phyloP scores from a whole-genome alignment of 192 early-diverging fungal genomes.

The Gigaspora rosea region DNA sequence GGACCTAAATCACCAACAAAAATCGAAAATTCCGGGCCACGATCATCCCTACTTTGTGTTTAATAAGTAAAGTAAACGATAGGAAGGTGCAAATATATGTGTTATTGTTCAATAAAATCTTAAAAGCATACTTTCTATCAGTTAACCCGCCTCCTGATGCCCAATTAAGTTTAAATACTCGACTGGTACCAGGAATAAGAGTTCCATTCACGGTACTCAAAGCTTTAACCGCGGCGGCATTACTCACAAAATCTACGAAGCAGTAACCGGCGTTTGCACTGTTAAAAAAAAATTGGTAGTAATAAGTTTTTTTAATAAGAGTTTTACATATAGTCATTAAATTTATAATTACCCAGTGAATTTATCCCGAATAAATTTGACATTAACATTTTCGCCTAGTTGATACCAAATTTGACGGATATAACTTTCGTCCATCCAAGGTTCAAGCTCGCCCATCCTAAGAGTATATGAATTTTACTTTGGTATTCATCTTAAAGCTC shows the following conservation, averaged over 20 bases:
- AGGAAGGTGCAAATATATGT: neutral
- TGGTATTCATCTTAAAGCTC: too few species aligned
- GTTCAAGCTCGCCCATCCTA: slow-evolving; percentile 96
- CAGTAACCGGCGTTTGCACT: slow-evolving; percentile 83
- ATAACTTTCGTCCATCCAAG: slow-evolving; percentile 97
- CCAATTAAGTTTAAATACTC: slow-evolving; percentile 93
- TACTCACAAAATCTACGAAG: slow-evolving; percentile 83
- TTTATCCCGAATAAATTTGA: slow-evolving; percentile 96
- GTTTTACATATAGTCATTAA: neutral
- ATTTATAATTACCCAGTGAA: slow-evolving; percentile 65
- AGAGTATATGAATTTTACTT: too few species aligned
- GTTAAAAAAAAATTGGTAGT: neutral
- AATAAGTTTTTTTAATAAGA: neutral
- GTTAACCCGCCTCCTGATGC: slow-evolving; percentile 80
- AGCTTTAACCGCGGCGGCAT: slow-evolving; percentile 68
- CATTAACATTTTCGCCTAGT: slow-evolving; percentile 82
- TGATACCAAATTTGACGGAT: slow-evolving; percentile 83
- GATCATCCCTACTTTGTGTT: slow-evolving; percentile 51
- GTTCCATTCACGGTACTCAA: slow-evolving; percentile 77
- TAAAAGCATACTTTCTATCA: slow-evolving; percentile 51
- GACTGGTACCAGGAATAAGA: slow-evolving; percentile 79
- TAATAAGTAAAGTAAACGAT: neutral
- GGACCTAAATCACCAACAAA: slow-evolving; percentile 96
- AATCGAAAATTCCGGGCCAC: slow-evolving; percentile 81
- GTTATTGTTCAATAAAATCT: neutral